These are phyloP conservation scores for Echinosophora koreensis DNA, from an alignment of 306 rosid species.

Conservation along the genomic window DNA sequence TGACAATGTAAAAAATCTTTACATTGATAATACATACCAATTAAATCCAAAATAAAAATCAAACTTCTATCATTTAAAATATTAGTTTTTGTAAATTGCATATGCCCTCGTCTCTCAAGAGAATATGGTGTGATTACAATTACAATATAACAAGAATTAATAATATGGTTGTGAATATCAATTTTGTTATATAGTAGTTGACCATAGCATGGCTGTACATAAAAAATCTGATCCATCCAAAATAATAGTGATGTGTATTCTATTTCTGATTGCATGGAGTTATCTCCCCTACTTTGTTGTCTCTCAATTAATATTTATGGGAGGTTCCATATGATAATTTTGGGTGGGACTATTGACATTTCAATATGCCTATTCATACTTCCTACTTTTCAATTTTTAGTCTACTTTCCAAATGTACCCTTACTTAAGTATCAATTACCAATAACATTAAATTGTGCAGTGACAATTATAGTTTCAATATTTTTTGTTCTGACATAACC, in stretches of 20 bases:
- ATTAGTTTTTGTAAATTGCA: not conserved
- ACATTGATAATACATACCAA: no score
- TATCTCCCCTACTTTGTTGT: conserved; percentile 1
- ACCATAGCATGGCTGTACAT: not conserved
- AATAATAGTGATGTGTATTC: not conserved
- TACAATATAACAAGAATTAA: not conserved
- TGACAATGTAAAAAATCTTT: no score
- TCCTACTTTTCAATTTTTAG: not conserved
- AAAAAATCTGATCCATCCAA: conserved; percentile 10
- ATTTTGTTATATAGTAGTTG: not conserved
- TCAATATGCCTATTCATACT: no score
- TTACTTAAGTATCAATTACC: no score
- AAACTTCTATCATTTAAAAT: not conserved
- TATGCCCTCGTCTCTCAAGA: not conserved
- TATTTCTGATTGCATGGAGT: not conserved
- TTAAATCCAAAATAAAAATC: not conserved
- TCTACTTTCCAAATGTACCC: not conserved
- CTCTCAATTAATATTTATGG: conserved; percentile 16
- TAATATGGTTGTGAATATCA: not conserved
- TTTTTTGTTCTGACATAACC: not conserved
- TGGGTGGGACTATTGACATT: not conserved
- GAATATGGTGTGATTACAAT: conserved; percentile 1
- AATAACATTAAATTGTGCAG: not conserved
- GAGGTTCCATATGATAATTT: conserved; percentile 1
- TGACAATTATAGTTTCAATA: not conserved